Evolutionary conservation across 208 protist species (phyloP).

Genomic region (Phytomonas sp.): DNA sequence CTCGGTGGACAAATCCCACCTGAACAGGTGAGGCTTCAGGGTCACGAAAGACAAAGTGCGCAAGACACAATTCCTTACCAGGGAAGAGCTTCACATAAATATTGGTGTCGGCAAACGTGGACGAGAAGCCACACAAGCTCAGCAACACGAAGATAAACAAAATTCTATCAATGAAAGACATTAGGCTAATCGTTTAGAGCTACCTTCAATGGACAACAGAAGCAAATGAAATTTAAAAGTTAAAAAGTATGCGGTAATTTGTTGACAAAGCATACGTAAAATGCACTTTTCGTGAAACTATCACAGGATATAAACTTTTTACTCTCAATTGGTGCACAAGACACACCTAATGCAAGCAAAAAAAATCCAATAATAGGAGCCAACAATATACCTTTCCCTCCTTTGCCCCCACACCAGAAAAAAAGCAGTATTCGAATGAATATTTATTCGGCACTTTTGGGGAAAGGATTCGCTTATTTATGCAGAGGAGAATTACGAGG

Average conservation of each 20-base stretch:
- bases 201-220: conserved; percentile 6
- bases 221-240: conserved; percentile 6
- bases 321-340: conserved; percentile 2
- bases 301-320: background rate
- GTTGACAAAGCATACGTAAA: background rate
- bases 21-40: conserved; percentile 44
- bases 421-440: background rate
- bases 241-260: background rate
- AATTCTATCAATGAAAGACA: background rate
- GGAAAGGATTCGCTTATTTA: background rate
- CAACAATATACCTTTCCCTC: conserved; percentile 3
- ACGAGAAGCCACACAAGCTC: conserved; percentile 2
- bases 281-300: conserved; percentile 3
- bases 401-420: too few relatives aligned
- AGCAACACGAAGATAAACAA: conserved; percentile 12
- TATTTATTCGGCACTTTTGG: background rate
- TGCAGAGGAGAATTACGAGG: background rate
- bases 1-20: conserved; percentile 53
- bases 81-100: conserved; percentile 68
- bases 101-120: conserved; percentile 6
- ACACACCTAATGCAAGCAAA: conserved; percentile 2
- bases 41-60: conserved; percentile 56
- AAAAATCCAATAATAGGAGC: conserved; percentile 1
- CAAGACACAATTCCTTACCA: conserved; percentile 48
- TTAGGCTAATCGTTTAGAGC: background rate